Conservation (phyloP, 2,329 filamentous ascomycete species). For the Harringtonia aguacate region DNA sequence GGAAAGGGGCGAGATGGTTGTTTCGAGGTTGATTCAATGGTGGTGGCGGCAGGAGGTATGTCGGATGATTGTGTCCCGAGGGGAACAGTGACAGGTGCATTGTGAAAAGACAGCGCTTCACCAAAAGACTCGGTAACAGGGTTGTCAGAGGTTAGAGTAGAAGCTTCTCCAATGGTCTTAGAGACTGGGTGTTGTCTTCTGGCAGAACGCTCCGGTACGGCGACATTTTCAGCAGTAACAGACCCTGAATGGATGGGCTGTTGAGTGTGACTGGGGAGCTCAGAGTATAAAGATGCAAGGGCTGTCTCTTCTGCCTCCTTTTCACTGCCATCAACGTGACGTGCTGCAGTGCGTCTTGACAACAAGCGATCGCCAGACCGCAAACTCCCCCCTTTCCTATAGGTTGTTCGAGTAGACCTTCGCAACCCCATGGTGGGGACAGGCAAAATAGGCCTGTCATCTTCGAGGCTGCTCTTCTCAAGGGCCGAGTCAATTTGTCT, state of each 20-base stretch:
- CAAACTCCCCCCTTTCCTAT: slow-evolving; percentile 74
- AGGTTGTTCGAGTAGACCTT: slow-evolving; percentile 84
- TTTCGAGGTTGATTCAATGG: not conserved
- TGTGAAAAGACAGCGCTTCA: too few relatives aligned
- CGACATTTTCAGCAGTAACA: slow-evolving; percentile 29
- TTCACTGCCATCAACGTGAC: slow-evolving; percentile 49
- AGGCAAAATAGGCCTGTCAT: slow-evolving; percentile 81
- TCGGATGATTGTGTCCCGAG: too few relatives aligned
- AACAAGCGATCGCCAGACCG: slow-evolving; percentile 66
- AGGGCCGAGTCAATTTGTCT: slow-evolving; percentile 27
- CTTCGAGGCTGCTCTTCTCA: slow-evolving; percentile 31
- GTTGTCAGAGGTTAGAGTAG: too few relatives aligned
- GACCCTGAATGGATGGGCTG: slow-evolving; percentile 63
- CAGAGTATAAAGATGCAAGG: slow-evolving; percentile 20
- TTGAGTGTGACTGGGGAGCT: slow-evolving; percentile 40
- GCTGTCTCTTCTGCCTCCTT: slow-evolving; percentile 27
- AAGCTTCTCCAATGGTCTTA: too few relatives aligned
- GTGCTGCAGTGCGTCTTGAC: slow-evolving; percentile 57
- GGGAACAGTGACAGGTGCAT: slow-evolving; percentile 20
- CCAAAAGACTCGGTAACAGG: too few relatives aligned
- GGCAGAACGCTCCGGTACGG: not conserved
- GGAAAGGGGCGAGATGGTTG: slow-evolving; percentile 29
- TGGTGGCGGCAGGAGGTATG: not conserved
- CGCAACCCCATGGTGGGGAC: slow-evolving; percentile 68
- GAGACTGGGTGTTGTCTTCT: slow-evolving; percentile 12